A percentile compares a stretch with the other conserved stretches of the same genome.
These are phyloP conservation scores for Monascus purpureus DNA, from an alignment of 495 filamentous ascomycete genomes.

Conservation along the genomic window DNA sequence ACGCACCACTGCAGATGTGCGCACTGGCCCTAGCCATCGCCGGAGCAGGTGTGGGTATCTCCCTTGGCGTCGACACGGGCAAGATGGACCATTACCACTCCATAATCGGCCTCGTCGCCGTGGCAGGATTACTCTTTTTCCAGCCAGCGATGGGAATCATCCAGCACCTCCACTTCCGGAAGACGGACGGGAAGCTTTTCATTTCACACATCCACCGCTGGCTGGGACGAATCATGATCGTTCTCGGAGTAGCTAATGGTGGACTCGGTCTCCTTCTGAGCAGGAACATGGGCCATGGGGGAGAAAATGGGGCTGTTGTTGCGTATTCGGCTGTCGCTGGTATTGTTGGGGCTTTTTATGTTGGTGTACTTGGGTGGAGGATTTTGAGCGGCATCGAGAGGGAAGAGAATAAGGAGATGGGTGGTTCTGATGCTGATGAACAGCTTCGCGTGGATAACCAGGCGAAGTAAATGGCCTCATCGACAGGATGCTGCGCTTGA, in stretches of 20 bases:
- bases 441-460: too few relatives aligned
- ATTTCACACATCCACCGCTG: constrained; percentile 63
- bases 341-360: constrained; percentile 34
- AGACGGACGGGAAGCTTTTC: constrained; percentile 26
- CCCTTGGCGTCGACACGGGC: constrained; percentile 15
- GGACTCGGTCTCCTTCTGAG: constrained; percentile 50
- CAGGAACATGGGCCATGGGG: constrained; percentile 6
- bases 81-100: constrained; percentile 14
- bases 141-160: constrained; percentile 47
- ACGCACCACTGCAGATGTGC: constrained; percentile 44
- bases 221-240: constrained; percentile 67
- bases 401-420: too few relatives aligned
- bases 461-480: too few relatives aligned
- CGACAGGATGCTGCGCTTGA: too few relatives aligned
- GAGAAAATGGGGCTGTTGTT: constrained; percentile 27
- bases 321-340: constrained; percentile 47
- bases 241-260: constrained; percentile 52
- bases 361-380: too few relatives aligned
- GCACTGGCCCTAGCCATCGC: constrained; percentile 39
- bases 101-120: constrained; percentile 43
- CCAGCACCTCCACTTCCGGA: constrained; percentile 43
- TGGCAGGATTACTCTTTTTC: constrained; percentile 36
- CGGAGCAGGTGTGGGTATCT: constrained; percentile 47
- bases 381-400: too few relatives aligned
- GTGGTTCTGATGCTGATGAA: too few relatives aligned